phyloP scores from a whole-genome alignment of 331 rosid genomes.

The Dryas integrifolia region DNA sequence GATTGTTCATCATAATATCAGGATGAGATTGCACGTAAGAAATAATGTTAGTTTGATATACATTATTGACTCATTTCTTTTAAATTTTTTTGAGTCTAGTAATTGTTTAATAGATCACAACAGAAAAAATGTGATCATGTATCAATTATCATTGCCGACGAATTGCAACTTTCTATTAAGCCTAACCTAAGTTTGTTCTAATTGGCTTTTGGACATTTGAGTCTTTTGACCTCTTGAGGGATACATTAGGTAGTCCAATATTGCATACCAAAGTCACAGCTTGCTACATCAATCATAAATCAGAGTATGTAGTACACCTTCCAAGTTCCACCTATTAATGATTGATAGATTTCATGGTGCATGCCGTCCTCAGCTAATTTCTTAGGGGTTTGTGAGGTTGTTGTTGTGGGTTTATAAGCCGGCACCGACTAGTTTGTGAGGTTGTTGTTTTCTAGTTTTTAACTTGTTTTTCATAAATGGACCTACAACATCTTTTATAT shows the following conservation, averaged over 20 bases:
- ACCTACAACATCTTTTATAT: background rate
- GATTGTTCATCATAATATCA: too few relatives aligned
- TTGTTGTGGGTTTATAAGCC: conserved; percentile 14
- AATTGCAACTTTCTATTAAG: background rate
- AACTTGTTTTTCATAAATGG: background rate
- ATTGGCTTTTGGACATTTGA: background rate
- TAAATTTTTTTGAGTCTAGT: too few relatives aligned
- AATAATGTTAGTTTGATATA: too few relatives aligned
- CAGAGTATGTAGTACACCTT: background rate
- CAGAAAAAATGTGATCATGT: too few relatives aligned
- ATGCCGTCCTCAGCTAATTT: conserved; percentile 19
- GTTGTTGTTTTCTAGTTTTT: background rate
- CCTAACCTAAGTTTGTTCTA: background rate
- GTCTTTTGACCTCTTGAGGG: background rate
- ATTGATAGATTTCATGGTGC: background rate
- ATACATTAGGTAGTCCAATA: background rate
- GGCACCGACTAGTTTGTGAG: conserved; percentile 52
- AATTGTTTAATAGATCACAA: too few relatives aligned
- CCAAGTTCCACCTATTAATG: background rate
- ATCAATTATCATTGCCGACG: too few relatives aligned
- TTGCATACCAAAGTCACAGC: background rate
- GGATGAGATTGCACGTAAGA: too few relatives aligned
- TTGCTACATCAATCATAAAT: background rate
- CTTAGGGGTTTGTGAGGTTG: conserved; percentile 22
- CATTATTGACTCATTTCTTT: too few relatives aligned